A percentile compares a stretch with the other conserved stretches of the same genome.
These are phyloP conservation scores for Vitis hybrid DNA, from an alignment of 177 flowering plant species.

Conservation along the genomic window DNA sequence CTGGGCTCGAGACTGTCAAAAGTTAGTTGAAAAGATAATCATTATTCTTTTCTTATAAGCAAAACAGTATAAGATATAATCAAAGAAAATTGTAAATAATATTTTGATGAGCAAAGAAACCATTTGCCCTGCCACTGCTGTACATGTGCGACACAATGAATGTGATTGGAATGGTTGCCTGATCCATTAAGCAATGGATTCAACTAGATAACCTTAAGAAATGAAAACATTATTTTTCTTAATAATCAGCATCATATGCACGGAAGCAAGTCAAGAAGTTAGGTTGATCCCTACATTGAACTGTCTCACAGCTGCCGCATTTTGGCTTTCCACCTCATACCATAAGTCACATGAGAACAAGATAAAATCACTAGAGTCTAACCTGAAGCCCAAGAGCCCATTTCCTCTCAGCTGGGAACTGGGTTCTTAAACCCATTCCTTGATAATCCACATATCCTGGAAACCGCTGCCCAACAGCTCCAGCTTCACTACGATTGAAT, in stretches of 20 bases:
- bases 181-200: not conserved
- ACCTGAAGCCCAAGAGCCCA: constrained; percentile 97
- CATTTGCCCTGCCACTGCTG: not conserved
- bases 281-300: not conserved
- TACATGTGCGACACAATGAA: not conserved
- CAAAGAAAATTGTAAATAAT: not conserved
- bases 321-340: not conserved
- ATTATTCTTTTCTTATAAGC: not conserved
- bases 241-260: not conserved
- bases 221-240: not conserved
- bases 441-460: constrained; percentile 62
- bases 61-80: not conserved
- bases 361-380: not conserved
- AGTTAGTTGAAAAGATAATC: constrained; percentile 1
- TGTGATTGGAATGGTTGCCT: not conserved
- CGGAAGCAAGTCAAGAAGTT: not conserved
- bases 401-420: constrained; percentile 54
- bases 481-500: constrained; percentile 34
- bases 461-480: constrained; percentile 33
- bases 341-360: not conserved
- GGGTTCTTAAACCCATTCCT: constrained; percentile 46
- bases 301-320: not conserved
- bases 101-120: not conserved
- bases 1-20: constrained; percentile 74
- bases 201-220: not conserved